Evolutionary conservation across 371 early-diverging fungal species (phyloP).

Genomic region (Capniomyces stellatus): DNA sequence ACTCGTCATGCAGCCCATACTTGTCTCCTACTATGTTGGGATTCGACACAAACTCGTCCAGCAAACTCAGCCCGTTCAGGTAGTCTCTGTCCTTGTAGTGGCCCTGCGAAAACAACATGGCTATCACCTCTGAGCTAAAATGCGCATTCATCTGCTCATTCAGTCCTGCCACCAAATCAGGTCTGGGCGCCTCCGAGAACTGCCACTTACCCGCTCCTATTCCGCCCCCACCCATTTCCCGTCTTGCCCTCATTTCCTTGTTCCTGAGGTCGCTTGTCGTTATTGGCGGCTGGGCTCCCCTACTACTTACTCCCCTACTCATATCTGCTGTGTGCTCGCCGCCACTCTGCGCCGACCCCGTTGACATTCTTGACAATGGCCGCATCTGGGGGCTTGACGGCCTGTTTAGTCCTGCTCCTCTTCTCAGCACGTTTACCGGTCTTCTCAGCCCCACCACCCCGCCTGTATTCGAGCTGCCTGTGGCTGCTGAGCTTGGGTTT

Average conservation of each 20-base stretch:
- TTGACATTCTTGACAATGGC: no score
- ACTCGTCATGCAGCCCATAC: conserved; percentile 30
- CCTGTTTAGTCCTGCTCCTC: no score
- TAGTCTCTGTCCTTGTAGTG: conserved; percentile 68
- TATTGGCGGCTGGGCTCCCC: conserved; percentile 31
- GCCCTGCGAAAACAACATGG: conserved; percentile 53
- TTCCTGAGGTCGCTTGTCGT: conserved; percentile 37
- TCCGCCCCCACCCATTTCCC: no score
- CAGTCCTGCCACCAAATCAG: conserved; percentile 46
- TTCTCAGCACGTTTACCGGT: no score
- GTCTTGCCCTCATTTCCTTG: conserved; percentile 48
- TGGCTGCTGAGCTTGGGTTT: no score
- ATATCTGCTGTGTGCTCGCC: conserved; percentile 18
- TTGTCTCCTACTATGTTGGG: conserved; percentile 20
- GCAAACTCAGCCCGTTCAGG: conserved; percentile 35
- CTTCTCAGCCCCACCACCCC: no score
- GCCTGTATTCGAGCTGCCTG: no score
- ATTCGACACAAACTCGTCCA: conserved; percentile 45
- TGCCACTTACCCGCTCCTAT: conserved; percentile 14
- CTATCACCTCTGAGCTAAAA: conserved; percentile 33
- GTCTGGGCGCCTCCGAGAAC: conserved; percentile 58
- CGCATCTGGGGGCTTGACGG: no score
- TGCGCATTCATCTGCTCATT: conserved; percentile 36
- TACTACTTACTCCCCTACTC: no score
- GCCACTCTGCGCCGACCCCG: no score